Evolutionary conservation across 139 green algal species (phyloP), one percentile per base, ranked within the genome.

Genomic region (Microglena sp.): DNA sequence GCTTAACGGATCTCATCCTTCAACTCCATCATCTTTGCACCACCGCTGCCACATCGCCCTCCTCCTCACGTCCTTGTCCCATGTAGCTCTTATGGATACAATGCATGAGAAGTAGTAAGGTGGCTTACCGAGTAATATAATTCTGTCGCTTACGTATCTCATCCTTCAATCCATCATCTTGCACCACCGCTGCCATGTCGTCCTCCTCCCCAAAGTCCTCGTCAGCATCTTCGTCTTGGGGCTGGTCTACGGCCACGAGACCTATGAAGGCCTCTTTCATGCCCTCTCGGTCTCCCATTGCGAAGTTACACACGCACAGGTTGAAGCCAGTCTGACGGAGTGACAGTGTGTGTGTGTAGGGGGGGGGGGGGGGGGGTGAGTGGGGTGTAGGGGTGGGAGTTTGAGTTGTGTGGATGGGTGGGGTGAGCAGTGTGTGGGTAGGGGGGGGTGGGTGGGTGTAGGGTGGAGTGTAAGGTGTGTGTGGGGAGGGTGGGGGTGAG

Each of bases 251-350:
- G 32, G 46, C 59, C 24, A 91, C 64, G 50, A 94, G 78, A 65
- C 71, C 64, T 63, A 68, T 3, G 61, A 94, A 94, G 24, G 77
- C 73, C 11, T 64, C 34, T 64, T 86, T 88, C 85, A 93, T 90
- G 57, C 80, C 80, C 55, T 92, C 85, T 15, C 74, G 77, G 67
- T 93, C 83, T 3, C 83, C 84, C 59, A 92, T 56, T 2, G 88
- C 86, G 43, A 77, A 86, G n/a, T 67, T 81, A 66, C 86, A 93
- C 43, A 95, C 62, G 36, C 91, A 71, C 31, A 95, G 78, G 78
- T 95, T 93, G 81, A 85, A 93, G 0, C 76, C 88, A 1, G 88
- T 85, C 64, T 85, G 68, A 2, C 53, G 21, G 62, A 7, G n/a
- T n/a, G n/a, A n/a, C n/a, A n/a, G n/a, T n/a, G n/a, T n/a, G n/a